Evolutionary conservation across 2,329 filamentous ascomycete species (phyloP).

Genomic region (Calycina herbarum): DNA sequence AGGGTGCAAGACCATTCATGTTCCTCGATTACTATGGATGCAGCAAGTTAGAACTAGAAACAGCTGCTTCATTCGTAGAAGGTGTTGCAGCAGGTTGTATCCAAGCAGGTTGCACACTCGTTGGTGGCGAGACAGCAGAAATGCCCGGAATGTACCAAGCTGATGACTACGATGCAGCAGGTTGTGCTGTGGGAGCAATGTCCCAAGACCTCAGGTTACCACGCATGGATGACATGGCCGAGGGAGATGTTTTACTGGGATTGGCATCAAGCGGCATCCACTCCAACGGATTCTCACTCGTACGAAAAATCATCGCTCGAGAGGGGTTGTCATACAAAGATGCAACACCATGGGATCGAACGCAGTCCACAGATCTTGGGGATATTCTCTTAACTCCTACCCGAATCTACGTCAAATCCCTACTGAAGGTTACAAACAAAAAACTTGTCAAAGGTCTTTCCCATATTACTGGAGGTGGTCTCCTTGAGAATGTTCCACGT

Average conservation of each 20-base stretch:
- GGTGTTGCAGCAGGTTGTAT: conserved; percentile 87
- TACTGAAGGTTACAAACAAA: conserved; percentile 65
- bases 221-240: conserved; percentile 70
- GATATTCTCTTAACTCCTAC: conserved; percentile 83
- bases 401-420: conserved; percentile 84
- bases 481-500: conserved; percentile 90
- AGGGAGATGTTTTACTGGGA: conserved; percentile 83
- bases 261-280: conserved; percentile 85
- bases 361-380: conserved; percentile 60
- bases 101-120: conserved; percentile 80
- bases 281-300: conserved; percentile 97
- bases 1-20: conserved; percentile 91
- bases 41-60: conserved; percentile 77
- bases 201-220: conserved; percentile 70
- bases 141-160: conserved; percentile 90
- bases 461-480: conserved; percentile 93
- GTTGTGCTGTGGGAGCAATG: conserved; percentile 85
- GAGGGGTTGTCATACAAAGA: conserved; percentile 71
- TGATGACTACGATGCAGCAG: conserved; percentile 90
- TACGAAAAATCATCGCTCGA: conserved; percentile 80
- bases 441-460: conserved; percentile 84
- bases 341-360: conserved; percentile 72
- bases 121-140: conserved; percentile 97
- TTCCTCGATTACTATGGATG: conserved; percentile 99
- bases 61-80: conserved; percentile 82